Evolutionary conservation across 345 rosid genomes (phyloP).

Genomic region (Streptanthus diversifolius): DNA sequence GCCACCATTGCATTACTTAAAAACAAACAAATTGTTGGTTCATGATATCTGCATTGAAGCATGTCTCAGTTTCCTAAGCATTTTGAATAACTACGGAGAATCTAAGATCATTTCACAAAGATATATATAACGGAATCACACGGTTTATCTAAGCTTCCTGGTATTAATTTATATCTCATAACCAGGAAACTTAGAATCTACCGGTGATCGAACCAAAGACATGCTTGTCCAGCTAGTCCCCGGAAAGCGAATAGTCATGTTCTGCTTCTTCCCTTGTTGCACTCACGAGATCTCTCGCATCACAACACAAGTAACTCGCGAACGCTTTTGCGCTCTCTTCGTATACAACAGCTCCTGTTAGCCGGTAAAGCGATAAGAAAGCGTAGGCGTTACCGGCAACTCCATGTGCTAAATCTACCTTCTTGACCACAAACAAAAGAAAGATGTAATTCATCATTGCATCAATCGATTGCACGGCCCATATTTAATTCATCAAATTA

Average conservation of each 20-base stretch:
- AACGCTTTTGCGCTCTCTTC: constrained; percentile 77
- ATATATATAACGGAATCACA: background rate
- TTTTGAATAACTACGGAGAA: background rate
- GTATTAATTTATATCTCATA: constrained; percentile 49
- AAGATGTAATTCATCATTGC: too few species aligned
- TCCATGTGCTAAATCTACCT: constrained; percentile 79
- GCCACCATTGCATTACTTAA: background rate
- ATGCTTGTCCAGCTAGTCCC: constrained; percentile 69
- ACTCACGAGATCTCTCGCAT: constrained; percentile 34
- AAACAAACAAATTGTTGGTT: background rate
- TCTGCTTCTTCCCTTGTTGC: constrained; percentile 1
- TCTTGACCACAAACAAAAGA: too few species aligned
- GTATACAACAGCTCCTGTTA: constrained; percentile 69
- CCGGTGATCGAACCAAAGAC: constrained; percentile 73
- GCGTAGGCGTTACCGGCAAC: constrained; percentile 78
- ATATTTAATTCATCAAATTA: background rate
- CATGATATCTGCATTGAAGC: background rate
- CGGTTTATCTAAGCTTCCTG: background rate
- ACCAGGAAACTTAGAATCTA: constrained; percentile 69
- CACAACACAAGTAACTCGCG: constrained; percentile 59
- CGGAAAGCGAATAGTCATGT: constrained; percentile 56
- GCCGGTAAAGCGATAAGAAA: constrained; percentile 68
- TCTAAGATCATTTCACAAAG: background rate
- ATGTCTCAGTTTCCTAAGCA: background rate
- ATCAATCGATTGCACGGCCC: background rate